Evolutionary conservation across 1,284 basidiomycete species (phyloP).

Genomic region (Gastroboletus turbinatus): DNA sequence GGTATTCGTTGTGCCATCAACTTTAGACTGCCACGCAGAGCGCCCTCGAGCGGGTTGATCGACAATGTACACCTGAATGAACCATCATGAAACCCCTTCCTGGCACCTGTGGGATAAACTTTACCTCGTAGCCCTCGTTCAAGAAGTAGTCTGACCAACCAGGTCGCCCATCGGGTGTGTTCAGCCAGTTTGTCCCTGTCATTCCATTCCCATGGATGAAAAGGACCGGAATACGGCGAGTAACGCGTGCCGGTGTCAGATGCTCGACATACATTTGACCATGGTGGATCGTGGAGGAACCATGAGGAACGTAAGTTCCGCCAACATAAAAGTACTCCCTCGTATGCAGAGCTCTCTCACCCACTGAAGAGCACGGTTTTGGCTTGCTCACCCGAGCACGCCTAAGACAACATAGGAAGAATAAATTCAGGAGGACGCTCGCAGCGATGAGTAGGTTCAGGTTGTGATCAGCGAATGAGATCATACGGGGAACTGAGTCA

Average conservation of each 20-base stretch:
- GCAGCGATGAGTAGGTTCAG: conserved; percentile 8
- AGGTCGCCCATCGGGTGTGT: conserved; percentile 48
- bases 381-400: conserved; percentile 1
- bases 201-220: conserved; percentile 49
- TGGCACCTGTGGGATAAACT: not conserved
- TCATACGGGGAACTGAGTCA: not conserved
- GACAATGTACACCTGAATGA: conserved; percentile 46
- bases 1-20: conserved; percentile 39
- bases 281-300: conserved; percentile 35
- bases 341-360: conserved; percentile 34
- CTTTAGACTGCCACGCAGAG: conserved; percentile 44
- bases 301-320: conserved; percentile 34
- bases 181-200: conserved; percentile 49
- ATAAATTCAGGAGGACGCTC: conserved; percentile 24
- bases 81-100: not conserved
- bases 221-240: conserved; percentile 41
- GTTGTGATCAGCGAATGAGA: conserved; percentile 4
- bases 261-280: conserved; percentile 52
- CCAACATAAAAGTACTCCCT: conserved; percentile 49
- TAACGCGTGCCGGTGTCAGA: conserved; percentile 40
- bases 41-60: conserved; percentile 51
- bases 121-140: conserved; percentile 45
- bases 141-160: conserved; percentile 54
- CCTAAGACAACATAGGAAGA: conserved; percentile 14
- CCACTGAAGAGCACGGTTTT: not conserved